Percentiles rank a stretch among this genome's conserved stretches.
phyloP scores from a whole-genome alignment of 2,329 filamentous ascomycete species.

The Tolypocladium tropicale region DNA sequence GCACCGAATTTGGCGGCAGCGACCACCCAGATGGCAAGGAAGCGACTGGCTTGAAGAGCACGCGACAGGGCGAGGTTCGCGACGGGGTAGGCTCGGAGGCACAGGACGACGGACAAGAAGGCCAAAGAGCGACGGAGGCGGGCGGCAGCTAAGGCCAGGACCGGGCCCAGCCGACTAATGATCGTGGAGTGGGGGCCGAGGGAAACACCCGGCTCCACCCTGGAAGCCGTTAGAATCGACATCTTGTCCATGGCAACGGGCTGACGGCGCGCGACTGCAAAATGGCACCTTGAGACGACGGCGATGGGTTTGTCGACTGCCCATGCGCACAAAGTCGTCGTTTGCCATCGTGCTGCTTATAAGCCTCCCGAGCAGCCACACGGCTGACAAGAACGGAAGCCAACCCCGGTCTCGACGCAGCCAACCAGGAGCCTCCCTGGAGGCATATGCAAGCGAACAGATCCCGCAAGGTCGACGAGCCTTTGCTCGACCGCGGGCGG shows the following conservation, averaged over 20 bases:
- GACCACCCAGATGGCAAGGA: constrained; percentile 15
- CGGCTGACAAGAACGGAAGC: neutral
- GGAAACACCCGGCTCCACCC: constrained; percentile 19
- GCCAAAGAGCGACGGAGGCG: constrained; percentile 24
- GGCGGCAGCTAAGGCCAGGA: constrained; percentile 21
- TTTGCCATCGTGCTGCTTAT: neutral
- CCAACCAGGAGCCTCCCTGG: neutral
- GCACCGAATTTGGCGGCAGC: constrained; percentile 18
- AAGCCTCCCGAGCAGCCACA: neutral
- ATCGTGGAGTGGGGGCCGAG: constrained; percentile 20
- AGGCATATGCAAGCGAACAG: neutral
- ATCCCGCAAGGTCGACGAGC: neutral
- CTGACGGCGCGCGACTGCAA: neutral
- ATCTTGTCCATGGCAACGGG: constrained; percentile 20
- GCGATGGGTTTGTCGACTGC: neutral
- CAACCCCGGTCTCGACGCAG: neutral
- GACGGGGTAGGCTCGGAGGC: constrained; percentile 19
- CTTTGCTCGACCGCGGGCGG: neutral
- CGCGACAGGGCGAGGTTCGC: constrained; percentile 14
- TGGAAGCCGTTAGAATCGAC: constrained; percentile 27
- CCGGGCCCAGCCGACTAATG: constrained; percentile 21
- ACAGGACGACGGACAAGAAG: constrained; percentile 18
- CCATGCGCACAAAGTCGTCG: too few species aligned
- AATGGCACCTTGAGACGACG: neutral
- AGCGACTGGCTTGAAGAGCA: constrained; percentile 13